These are phyloP conservation scores for Herpetospermum pedunculosum DNA, from an alignment of 306 rosid species.

Conservation along the genomic window DNA sequence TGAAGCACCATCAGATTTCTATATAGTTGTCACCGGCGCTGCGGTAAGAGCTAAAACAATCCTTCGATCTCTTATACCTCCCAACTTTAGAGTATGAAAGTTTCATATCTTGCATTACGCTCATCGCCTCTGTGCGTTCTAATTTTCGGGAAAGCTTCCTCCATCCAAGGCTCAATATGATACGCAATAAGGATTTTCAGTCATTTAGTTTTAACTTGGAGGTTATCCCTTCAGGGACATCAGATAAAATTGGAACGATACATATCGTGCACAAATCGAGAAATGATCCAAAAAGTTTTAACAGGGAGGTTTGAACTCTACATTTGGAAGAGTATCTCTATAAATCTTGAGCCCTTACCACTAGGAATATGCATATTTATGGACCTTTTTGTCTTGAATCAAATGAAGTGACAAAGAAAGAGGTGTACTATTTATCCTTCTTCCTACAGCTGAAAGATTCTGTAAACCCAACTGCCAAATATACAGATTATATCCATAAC, in stretches of 20 bases:
- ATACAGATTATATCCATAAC: background rate
- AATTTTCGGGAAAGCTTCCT: background rate
- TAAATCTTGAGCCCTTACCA: background rate
- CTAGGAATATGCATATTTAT: background rate
- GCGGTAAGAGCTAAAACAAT: slow-evolving; percentile 33
- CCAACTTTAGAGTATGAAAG: background rate
- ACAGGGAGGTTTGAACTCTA: background rate
- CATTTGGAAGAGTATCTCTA: background rate
- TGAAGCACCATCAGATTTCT: slow-evolving; percentile 82
- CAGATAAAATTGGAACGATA: too few relatives aligned
- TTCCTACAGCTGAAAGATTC: background rate
- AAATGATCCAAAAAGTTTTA: too few relatives aligned
- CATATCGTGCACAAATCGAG: too few relatives aligned
- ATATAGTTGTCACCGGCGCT: slow-evolving; percentile 58
- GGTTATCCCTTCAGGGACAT: too few relatives aligned
- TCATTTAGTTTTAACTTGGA: background rate
- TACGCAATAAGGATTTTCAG: background rate
- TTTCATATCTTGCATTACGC: background rate
- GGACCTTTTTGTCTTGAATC: background rate
- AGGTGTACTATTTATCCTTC: background rate
- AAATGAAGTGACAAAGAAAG: background rate
- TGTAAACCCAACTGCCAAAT: background rate
- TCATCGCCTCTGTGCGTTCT: background rate
- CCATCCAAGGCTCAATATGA: background rate
- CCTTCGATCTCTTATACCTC: background rate